These are phyloP conservation scores for Fusarium cyanostomum DNA, from an alignment of 2,329 filamentous ascomycete species.

Conservation along the genomic window DNA sequence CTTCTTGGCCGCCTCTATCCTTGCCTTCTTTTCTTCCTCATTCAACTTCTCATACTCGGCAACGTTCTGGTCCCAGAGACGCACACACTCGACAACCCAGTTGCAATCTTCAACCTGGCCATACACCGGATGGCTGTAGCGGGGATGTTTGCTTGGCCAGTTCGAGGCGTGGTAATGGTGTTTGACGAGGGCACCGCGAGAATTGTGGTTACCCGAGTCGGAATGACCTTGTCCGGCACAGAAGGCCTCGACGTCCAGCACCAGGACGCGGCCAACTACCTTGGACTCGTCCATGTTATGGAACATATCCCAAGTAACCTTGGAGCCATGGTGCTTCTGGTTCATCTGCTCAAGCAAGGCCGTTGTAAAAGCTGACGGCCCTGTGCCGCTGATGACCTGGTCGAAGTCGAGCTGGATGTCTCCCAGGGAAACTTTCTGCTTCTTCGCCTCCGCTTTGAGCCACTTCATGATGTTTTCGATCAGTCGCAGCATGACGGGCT, in stretches of 20 bases:
- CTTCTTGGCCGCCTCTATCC: slow-evolving; percentile 49
- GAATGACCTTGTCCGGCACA: slow-evolving; percentile 79
- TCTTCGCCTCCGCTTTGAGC: slow-evolving; percentile 66
- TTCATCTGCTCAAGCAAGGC: slow-evolving; percentile 74
- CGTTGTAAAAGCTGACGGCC: slow-evolving; percentile 74
- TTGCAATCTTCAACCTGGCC: slow-evolving; percentile 77
- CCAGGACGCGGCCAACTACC: slow-evolving; percentile 70
- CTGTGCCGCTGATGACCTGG: slow-evolving; percentile 77
- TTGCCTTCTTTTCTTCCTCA: slow-evolving; percentile 66
- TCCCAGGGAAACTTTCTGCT: slow-evolving; percentile 67
- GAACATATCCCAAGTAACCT: slow-evolving; percentile 70
- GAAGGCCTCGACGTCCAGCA: slow-evolving; percentile 76
- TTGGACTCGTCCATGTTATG: slow-evolving; percentile 73
- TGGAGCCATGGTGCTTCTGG: slow-evolving; percentile 46
- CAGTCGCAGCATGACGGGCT: slow-evolving; percentile 73
- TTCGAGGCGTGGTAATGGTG: slow-evolving; percentile 80
- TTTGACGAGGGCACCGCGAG: slow-evolving; percentile 72
- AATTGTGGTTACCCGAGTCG: slow-evolving; percentile 74
- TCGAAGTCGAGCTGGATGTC: slow-evolving; percentile 75
- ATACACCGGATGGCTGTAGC: slow-evolving; percentile 74
- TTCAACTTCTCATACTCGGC: slow-evolving; percentile 67
- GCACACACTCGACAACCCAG: slow-evolving; percentile 72
- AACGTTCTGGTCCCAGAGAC: slow-evolving; percentile 71
- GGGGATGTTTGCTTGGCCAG: slow-evolving; percentile 73
- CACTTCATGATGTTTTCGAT: slow-evolving; percentile 75